Evolutionary conservation across 352 stramenopile species (phyloP).

Genomic region (Globisporangium okanoganense): DNA sequence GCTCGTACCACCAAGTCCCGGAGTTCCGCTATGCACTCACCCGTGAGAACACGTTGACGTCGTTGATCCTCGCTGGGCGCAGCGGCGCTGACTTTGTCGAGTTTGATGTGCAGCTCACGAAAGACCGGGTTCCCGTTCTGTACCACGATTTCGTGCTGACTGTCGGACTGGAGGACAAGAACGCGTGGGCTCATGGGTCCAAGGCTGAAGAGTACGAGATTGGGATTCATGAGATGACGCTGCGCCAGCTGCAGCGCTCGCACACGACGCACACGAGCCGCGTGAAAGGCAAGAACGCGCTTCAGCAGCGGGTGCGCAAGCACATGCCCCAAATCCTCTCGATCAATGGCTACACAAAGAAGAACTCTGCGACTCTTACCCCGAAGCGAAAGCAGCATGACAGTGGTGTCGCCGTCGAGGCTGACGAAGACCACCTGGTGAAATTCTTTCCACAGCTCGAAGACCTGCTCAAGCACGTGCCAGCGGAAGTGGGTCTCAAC

Average conservation of each 20-base stretch:
- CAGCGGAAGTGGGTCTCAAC: slow-evolving; percentile 68
- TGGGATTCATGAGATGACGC: slow-evolving; percentile 64
- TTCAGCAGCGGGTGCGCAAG: slow-evolving; percentile 64
- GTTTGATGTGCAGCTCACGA: slow-evolving; percentile 83
- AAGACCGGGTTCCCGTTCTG: slow-evolving; percentile 65
- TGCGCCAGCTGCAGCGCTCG: slow-evolving; percentile 53
- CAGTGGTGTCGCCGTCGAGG: slow-evolving; percentile 7
- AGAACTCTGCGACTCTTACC: slow-evolving; percentile 2
- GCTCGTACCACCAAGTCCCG: slow-evolving; percentile 67
- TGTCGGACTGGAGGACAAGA: slow-evolving; percentile 57
- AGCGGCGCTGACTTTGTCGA: slow-evolving; percentile 79
- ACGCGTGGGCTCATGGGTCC: slow-evolving; percentile 35
- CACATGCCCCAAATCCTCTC: slow-evolving; percentile 53
- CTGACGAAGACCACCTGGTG: slow-evolving; percentile 51
- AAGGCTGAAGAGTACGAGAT: slow-evolving; percentile 57
- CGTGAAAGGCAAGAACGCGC: slow-evolving; percentile 21
- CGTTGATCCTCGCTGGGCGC: slow-evolving; percentile 62
- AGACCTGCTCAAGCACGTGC: slow-evolving; percentile 66
- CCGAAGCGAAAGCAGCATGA: background rate
- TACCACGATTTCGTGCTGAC: slow-evolving; percentile 81
- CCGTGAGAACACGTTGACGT: slow-evolving; percentile 74
- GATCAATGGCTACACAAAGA: slow-evolving; percentile 14
- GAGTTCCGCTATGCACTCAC: slow-evolving; percentile 54
- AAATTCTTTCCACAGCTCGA: slow-evolving; percentile 69
- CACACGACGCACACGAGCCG: slow-evolving; percentile 37